phyloP scores from a whole-genome alignment of 1,139 yeast genomes.

The Debaryomyces coudertii region DNA sequence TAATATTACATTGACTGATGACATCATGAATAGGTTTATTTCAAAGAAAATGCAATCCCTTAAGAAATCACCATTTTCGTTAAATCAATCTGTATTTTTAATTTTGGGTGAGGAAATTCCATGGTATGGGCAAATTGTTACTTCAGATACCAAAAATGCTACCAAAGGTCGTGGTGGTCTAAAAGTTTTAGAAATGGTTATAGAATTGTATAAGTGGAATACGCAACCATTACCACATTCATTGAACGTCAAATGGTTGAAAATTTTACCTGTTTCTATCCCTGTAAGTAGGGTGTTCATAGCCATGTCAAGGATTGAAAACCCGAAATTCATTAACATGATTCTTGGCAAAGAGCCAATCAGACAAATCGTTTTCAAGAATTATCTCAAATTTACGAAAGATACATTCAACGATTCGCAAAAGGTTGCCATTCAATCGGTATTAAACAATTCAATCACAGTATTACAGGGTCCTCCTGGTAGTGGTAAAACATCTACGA shows the following conservation, averaged over 20 bases:
- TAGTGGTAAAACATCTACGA: slow-evolving; percentile 68
- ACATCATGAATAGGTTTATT: slow-evolving; percentile 45
- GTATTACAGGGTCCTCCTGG: slow-evolving; percentile 73
- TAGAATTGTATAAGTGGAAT: slow-evolving; percentile 63
- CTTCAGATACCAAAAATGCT: slow-evolving; percentile 37
- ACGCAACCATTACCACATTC: slow-evolving; percentile 49
- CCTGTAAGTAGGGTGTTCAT: slow-evolving; percentile 64
- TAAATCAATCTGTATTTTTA: slow-evolving; percentile 51
- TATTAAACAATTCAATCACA: slow-evolving; percentile 65
- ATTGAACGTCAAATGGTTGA: slow-evolving; percentile 42
- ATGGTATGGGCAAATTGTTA: slow-evolving; percentile 51
- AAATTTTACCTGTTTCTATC: slow-evolving; percentile 62
- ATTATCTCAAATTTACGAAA: slow-evolving; percentile 52
- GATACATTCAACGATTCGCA: slow-evolving; percentile 64
- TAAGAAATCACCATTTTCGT: slow-evolving; percentile 51
- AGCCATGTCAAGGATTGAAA: slow-evolving; percentile 63
- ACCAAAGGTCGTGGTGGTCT: slow-evolving; percentile 17
- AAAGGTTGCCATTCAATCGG: slow-evolving; percentile 67
- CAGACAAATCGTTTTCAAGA: slow-evolving; percentile 59
- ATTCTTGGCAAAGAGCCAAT: slow-evolving; percentile 64
- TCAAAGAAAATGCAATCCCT: slow-evolving; percentile 43
- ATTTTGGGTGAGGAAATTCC: slow-evolving; percentile 41
- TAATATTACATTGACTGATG: slow-evolving; percentile 40
- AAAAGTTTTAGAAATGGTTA: slow-evolving; percentile 44
- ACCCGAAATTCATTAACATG: slow-evolving; percentile 60